phyloP scores from a whole-genome alignment of 352 stramenopile genomes.

The Thraustotheca clavata region DNA sequence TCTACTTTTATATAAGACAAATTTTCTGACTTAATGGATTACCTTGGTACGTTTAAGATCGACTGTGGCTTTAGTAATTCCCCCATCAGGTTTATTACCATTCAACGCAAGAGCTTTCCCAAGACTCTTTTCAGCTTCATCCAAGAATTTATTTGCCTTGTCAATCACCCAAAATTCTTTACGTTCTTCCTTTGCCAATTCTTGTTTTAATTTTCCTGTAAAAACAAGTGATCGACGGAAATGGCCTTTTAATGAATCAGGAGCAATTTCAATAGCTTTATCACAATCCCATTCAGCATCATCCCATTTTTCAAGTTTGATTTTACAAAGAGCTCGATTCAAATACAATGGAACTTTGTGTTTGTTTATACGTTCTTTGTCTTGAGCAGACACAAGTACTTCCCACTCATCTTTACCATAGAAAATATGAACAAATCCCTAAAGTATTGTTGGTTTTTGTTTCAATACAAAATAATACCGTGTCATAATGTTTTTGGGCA shows the following conservation, averaged over 20 bases:
- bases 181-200: conserved; percentile 70
- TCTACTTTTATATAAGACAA: conserved; percentile 22
- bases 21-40: conserved; percentile 1
- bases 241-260: conserved; percentile 57
- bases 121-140: conserved; percentile 65
- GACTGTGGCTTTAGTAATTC: conserved; percentile 41
- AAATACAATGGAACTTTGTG: conserved; percentile 74
- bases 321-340: conserved; percentile 75
- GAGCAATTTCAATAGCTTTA: conserved; percentile 62
- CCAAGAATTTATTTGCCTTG: conserved; percentile 65
- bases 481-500: conserved; percentile 81
- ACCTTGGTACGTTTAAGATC: conserved; percentile 68
- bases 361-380: conserved; percentile 73
- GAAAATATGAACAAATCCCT: conserved; percentile 84
- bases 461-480: conserved; percentile 26
- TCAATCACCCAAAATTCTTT: conserved; percentile 84
- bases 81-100: conserved; percentile 29
- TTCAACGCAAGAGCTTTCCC: conserved; percentile 47
- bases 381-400: conserved; percentile 51
- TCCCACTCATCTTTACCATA: conserved; percentile 83
- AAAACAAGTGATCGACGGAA: conserved; percentile 73
- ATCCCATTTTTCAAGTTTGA: conserved; percentile 77
- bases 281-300: conserved; percentile 80
- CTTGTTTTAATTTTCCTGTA: conserved; percentile 69
- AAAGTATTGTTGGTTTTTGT: neutral